Evolutionary conservation across 768 basidiomycete species (phyloP), one percentile per base, ranked within the genome.

Genomic region (Fomitopsis pulvina): DNA sequence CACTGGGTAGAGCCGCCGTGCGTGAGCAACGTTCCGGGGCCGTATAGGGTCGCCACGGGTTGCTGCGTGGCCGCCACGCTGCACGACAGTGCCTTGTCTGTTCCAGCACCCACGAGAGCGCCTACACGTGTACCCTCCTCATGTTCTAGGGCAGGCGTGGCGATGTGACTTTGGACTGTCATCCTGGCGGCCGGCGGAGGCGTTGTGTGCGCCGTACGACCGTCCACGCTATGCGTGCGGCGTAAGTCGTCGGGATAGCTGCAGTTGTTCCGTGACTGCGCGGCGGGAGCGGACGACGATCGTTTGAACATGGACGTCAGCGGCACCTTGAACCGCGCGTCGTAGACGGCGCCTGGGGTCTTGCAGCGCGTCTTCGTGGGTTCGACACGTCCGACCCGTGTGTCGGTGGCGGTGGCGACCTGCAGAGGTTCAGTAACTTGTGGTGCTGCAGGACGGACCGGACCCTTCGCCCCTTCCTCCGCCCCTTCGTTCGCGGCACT

Each of bases 271-370:
- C 53, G 59, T 26, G 50, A 46, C 42, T 59, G 65, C n/a, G 63
- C 52, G 1, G 71, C 75, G 2, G 78, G 78, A 7, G 75, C 77
- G 30, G 83, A 84, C 3, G 77, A 67, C 10, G 80, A 79, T 46
- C 84, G 81, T 62, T 74, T 82, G 69, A 77, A 80, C 79, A 83
- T 78, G 45, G 80, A 72, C 3, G 81, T 80, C 25, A 83, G 73
- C 2, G 81, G 76, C 22, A 79, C 68, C 32, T 63, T 63, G 63
- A 77, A 71, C 39, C 73, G 66, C 3, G 57, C 55, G 38, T 61
- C 63, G 11, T 22, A 38, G 24, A 44, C 50, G 21, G 51, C 18
- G 34, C 47, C 48, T 11, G 50, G 41, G 21, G 45, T 51, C 42
- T 27, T 11, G 18, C 44, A 22, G 18, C 52, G 54, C 27, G 34